Base-by-base conservation (phyloP, 306 rosid species). In the Vicia sativa region DNA sequence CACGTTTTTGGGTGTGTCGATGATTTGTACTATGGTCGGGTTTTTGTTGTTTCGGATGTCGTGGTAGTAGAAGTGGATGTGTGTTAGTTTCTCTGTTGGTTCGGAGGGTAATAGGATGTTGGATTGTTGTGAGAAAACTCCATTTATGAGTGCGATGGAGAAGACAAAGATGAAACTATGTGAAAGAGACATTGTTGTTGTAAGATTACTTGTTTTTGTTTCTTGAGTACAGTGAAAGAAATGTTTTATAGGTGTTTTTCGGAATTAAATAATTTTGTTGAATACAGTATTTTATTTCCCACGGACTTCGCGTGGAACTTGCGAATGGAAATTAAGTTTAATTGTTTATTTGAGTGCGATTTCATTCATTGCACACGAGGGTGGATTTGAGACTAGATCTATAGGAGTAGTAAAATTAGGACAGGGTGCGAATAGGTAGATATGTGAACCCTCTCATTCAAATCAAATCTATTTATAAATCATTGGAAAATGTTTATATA, bases 11-110 rank as follows among this genome's bases (percentile, higher is more conserved):
- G 77, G 81, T 1, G 73, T 0, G 34, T 46, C 41, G 0, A 71
- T 21, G 2, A 77, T 71, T 58, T 77, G 77, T 15, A 71, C 69
- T 0, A 77, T 44, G 0, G 81, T 48, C 2, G 81, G 77, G 65
- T 49, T 39, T 0, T 71, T 31, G 34, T 19, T 12, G 21, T 11
- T 41, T 48, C 58, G 5, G 0, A 77, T 49, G 44, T 77, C 81
- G 11, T 77, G 81, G 77, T 77, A 65, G 62, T 56, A 77, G 59
- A 77, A 72, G 5, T 72, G 81, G 10, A 77, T n/a, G 0, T 19
- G 21, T 23, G 77, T 71, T 2, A 57, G 3, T 19, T 58, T 77
- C 7, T 65, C 43, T 2, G 41, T 18, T 3, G 1, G 60, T 4
- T 68, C 49, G 19, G 72, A 19, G 21, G 77, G 77, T n/a, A 77